Conservation (phyloP, 2,329 filamentous ascomycete species). For the Fusarium coffeatum region DNA sequence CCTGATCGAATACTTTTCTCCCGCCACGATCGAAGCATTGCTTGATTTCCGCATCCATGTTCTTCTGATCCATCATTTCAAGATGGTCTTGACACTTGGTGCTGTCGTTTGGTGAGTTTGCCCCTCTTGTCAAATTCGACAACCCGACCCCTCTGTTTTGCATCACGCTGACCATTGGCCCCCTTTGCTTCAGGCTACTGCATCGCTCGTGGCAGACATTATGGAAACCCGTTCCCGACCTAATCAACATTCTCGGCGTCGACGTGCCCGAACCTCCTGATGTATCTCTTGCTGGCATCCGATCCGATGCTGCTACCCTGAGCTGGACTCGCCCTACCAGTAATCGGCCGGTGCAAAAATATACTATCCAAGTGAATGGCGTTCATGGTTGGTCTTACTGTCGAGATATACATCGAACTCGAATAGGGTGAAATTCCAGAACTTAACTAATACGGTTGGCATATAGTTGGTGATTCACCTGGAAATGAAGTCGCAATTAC, state of each 20-base stretch:
- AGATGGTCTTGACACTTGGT: constrained; percentile 65
- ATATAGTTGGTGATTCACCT: constrained; percentile 81
- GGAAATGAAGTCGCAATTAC: constrained; percentile 72
- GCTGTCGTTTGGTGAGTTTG: constrained; percentile 65
- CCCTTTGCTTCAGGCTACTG: constrained; percentile 70
- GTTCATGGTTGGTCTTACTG: constrained; percentile 75
- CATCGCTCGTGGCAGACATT: constrained; percentile 89
- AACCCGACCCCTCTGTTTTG: not conserved
- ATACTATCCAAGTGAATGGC: constrained; percentile 93
- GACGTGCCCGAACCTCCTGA: constrained; percentile 92
- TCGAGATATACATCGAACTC: constrained; percentile 2
- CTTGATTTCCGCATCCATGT: constrained; percentile 59
- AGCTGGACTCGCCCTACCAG: constrained; percentile 84
- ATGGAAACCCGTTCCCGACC: constrained; percentile 88
- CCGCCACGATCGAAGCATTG: constrained; percentile 49
- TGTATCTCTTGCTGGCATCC: constrained; percentile 90
- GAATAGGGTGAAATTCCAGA: not conserved
- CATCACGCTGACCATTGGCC: constrained; percentile 25
- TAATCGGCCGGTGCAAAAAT: constrained; percentile 80
- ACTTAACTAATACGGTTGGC: constrained; percentile 27
- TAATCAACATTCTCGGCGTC: constrained; percentile 90
- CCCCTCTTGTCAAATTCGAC: constrained; percentile 1
- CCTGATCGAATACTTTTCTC: constrained; percentile 47
- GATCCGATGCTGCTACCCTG: constrained; percentile 85
- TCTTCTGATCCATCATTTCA: constrained; percentile 61